These are phyloP conservation scores for Phytophthora idaei DNA, from an alignment of 352 stramenopile species.

Conservation along the genomic window DNA sequence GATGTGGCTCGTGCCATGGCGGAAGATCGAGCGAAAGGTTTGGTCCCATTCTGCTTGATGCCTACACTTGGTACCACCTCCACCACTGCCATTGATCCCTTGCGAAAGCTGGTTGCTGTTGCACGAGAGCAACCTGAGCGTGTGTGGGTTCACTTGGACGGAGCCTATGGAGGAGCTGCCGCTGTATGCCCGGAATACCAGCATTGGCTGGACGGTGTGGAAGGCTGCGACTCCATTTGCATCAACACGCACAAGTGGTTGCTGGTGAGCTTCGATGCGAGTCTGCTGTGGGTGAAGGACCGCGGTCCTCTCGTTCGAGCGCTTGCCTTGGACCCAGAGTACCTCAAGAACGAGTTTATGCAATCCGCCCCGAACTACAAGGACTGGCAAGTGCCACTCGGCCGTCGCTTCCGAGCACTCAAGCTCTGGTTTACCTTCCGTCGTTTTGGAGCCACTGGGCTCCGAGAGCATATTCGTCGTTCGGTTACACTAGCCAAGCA, in stretches of 20 bases:
- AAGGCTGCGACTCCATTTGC: constrained; percentile 71
- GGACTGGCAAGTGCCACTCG: constrained; percentile 80
- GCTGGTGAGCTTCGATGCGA: constrained; percentile 69
- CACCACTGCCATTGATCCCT: constrained; percentile 59
- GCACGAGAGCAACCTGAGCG: constrained; percentile 42
- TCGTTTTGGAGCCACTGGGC: constrained; percentile 59
- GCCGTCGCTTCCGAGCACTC: constrained; percentile 66
- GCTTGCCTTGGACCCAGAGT: constrained; percentile 65
- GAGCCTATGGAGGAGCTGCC: constrained; percentile 64
- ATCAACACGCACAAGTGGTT: constrained; percentile 85
- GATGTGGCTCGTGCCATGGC: constrained; percentile 55
- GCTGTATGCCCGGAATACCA: constrained; percentile 60
- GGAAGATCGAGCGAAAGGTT: constrained; percentile 48
- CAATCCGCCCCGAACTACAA: constrained; percentile 63
- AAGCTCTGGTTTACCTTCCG: constrained; percentile 80
- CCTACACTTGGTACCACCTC: constrained; percentile 71
- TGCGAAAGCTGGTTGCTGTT: constrained; percentile 48
- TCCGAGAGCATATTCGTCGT: constrained; percentile 58
- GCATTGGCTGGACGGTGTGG: constrained; percentile 52
- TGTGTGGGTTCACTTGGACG: constrained; percentile 71
- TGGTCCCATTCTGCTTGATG: constrained; percentile 67
- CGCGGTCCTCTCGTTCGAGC: constrained; percentile 56
- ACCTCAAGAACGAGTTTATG: constrained; percentile 78
- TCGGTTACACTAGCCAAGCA: constrained; percentile 55
- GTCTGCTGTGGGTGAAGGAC: constrained; percentile 69